These are phyloP conservation scores for Aspergillus ibericus DNA, from an alignment of 2,329 filamentous ascomycete genomes.

Conservation along the genomic window DNA sequence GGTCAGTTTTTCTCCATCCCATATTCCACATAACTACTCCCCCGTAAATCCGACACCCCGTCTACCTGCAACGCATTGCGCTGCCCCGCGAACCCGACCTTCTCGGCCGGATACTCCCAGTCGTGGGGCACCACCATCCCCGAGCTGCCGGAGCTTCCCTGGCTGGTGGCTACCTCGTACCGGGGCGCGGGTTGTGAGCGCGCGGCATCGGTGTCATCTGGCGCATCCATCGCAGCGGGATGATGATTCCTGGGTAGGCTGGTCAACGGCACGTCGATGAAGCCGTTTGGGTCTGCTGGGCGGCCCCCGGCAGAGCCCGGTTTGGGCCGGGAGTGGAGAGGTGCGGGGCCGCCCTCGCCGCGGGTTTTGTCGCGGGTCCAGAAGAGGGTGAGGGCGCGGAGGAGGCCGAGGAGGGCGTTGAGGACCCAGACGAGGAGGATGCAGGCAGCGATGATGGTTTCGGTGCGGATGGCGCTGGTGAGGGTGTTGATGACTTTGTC, in stretches of 20 bases:
- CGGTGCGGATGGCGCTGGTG: conserved; percentile 66
- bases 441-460: conserved; percentile 75
- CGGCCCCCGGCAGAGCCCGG: conserved; percentile 4
- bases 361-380: conserved; percentile 59
- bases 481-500: conserved; percentile 68
- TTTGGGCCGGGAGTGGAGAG: conserved; percentile 3
- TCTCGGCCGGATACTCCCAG: conserved; percentile 38
- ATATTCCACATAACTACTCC: conserved; percentile 42
- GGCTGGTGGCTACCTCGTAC: conserved; percentile 25
- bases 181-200: conserved; percentile 23
- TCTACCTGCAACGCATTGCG: conserved; percentile 35
- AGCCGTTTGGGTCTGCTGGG: conserved; percentile 28
- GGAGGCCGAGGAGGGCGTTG: conserved; percentile 71
- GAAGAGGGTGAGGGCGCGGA: conserved; percentile 65
- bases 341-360: conserved; percentile 57
- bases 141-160: not conserved
- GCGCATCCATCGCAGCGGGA: not conserved
- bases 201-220: not conserved
- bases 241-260: conserved; percentile 21
- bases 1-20: conserved; percentile 32
- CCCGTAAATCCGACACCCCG: conserved; percentile 23
- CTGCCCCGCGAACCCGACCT: conserved; percentile 45
- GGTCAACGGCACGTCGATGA: conserved; percentile 41
- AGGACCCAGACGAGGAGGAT: conserved; percentile 76
- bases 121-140: conserved; percentile 2